Conservation (phyloP, 345 rosid species). For the Salix viminalis region DNA sequence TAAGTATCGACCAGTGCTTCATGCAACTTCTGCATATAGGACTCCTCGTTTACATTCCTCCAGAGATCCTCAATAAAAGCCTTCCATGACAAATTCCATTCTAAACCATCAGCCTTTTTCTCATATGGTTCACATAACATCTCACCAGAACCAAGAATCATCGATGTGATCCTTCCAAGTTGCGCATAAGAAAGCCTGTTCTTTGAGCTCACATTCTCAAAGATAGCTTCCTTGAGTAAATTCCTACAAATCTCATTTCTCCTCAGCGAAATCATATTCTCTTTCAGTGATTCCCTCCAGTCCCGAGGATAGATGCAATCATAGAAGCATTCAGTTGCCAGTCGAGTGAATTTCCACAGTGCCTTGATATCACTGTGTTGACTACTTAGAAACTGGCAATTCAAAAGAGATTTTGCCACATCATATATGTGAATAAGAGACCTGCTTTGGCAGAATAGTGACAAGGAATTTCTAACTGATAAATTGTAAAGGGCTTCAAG, state of each 20-base stretch:
- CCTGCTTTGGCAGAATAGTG: constrained; percentile 22
- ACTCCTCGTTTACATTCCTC: background rate
- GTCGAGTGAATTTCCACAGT: constrained; percentile 11
- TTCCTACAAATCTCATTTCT: constrained; percentile 18
- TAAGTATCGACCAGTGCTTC: constrained; percentile 33
- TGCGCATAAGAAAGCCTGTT: constrained; percentile 30
- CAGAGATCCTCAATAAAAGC: constrained; percentile 23
- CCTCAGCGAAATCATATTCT: constrained; percentile 31
- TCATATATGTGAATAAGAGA: constrained; percentile 23
- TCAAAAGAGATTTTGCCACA: constrained; percentile 32
- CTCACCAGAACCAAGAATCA: constrained; percentile 42
- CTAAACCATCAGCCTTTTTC: constrained; percentile 7
- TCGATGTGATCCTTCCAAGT: constrained; percentile 30
- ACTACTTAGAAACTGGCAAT: constrained; percentile 5
- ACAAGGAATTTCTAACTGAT: constrained; percentile 5
- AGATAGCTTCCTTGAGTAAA: constrained; percentile 20
- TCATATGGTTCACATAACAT: background rate
- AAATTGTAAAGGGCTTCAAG: constrained; percentile 23
- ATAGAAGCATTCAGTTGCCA: constrained; percentile 15
- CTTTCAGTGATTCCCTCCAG: constrained; percentile 28
- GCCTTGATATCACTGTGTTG: background rate
- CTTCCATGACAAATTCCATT: constrained; percentile 28
- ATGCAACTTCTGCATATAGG: constrained; percentile 19
- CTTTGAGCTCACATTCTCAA: background rate
- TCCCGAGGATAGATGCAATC: constrained; percentile 33